Evolutionary conservation across 2,329 filamentous ascomycete genomes (phyloP), one percentile per base, ranked within the genome.

Genomic region (Graphiopsis chlorocephala): DNA sequence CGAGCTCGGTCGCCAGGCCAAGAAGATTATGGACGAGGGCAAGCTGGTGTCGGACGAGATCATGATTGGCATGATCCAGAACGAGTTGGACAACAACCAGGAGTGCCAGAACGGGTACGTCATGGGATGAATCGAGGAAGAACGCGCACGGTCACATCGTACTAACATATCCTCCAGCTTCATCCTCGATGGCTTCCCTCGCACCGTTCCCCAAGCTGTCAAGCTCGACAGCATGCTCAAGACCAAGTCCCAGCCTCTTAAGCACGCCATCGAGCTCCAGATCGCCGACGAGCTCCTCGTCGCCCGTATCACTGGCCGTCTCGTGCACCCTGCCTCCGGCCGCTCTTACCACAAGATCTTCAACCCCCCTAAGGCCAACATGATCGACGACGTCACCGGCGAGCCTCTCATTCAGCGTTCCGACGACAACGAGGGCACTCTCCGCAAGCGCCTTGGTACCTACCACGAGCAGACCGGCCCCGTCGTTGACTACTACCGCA

Each of bases 1-100:
- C 65, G 82, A 91, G 66, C 88, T 99, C 70, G 95, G 95, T 73
- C 88, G 91, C 77, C 93, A 97, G 84, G 95, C 95, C 71, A 99
- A 99, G 89, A 98, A 98, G 88, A 99, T 99, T 80, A 99, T 99
- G 95, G 95, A 99, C 78, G 90, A 94, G 78, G 95, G 95, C 74
- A 94, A 94, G 72, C 88, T 99, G 66, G 95, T 99, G 78, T 96
- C 93, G 80, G 95, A 99, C 80, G 94, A 98, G 78, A 99, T 99
- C 78, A 94, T 99, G 87, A 91, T 99, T 80, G 93, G 94, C 81
- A 99, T 99, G 95, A 99, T 99, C 84, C 94, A 95, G 88, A 91
- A 90, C 78, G 94, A 99, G 85, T 86, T 99, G 60, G 91, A 96
- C 75, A 90, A 86, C 82, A 99, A 99, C 84, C 82, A 86, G 75